Evolutionary conservation across 169 alveolate species (phyloP).

Genomic region (Theileria annulata): DNA sequence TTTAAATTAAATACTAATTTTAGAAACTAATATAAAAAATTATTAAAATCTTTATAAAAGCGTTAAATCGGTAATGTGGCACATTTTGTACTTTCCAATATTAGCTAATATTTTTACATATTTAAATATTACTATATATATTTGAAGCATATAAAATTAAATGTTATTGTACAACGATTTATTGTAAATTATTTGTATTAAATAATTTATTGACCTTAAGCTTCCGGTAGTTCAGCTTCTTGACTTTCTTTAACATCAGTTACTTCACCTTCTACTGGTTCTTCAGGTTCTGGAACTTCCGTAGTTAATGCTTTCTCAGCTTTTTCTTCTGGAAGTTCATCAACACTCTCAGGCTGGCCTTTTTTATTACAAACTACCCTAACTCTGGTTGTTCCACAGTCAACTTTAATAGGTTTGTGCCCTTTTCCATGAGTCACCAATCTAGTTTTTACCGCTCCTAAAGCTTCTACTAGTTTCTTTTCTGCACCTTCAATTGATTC

Average conservation of each 20-base stretch:
- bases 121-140: too few relatives aligned
- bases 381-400: conserved; percentile 38
- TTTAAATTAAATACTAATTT: too few relatives aligned
- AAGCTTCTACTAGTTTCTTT: conserved; percentile 4
- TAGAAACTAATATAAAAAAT: too few relatives aligned
- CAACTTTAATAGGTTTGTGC: conserved; percentile 30
- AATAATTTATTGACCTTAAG: too few relatives aligned
- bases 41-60: too few relatives aligned
- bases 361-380: conserved; percentile 18
- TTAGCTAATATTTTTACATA: too few relatives aligned
- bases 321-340: neutral
- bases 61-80: too few relatives aligned
- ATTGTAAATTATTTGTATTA: neutral
- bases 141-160: too few relatives aligned
- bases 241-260: neutral
- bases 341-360: neutral
- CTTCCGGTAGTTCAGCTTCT: neutral
- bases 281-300: conserved; percentile 12
- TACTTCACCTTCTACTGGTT: conserved; percentile 9
- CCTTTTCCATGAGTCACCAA: neutral
- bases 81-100: too few relatives aligned
- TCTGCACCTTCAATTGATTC: conserved; percentile 26
- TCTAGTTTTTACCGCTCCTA: conserved; percentile 25
- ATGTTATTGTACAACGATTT: too few relatives aligned
- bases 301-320: neutral